Conservation (phyloP, 2,329 filamentous ascomycete genomes). For the Colletotrichum gigasporum region DNA sequence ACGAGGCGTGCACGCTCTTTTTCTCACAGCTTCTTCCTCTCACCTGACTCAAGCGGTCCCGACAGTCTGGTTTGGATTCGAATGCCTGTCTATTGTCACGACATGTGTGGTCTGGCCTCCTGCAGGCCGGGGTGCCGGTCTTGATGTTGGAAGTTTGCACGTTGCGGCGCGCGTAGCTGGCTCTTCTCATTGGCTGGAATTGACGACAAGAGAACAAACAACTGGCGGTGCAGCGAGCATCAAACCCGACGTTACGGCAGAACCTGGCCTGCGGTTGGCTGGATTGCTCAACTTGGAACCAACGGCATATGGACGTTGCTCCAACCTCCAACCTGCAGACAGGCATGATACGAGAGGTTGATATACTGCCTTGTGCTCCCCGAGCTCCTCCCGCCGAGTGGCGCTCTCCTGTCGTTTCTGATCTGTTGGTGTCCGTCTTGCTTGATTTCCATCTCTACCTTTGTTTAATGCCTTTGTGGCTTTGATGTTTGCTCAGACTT, state of each 20-base stretch:
- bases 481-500: background rate
- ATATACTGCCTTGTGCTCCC: conserved; percentile 17
- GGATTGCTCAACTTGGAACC: background rate
- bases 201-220: conserved; percentile 13
- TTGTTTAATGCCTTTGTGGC: background rate
- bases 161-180: conserved; percentile 22
- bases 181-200: conserved; percentile 16
- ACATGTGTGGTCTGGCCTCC: conserved; percentile 5
- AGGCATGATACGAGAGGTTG: background rate
- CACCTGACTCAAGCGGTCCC: conserved; percentile 18
- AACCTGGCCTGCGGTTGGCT: conserved; percentile 19
- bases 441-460: background rate
- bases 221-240: conserved; percentile 1
- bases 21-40: conserved; percentile 5
- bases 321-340: background rate
- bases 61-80: conserved; percentile 19
- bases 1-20: background rate
- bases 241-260: conserved; percentile 23
- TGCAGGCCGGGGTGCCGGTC: conserved; percentile 4
- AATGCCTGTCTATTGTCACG: background rate
- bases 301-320: no score
- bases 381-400: background rate
- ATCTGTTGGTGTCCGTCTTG: background rate
- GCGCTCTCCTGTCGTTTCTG: background rate
- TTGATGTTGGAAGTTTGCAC: conserved; percentile 5